A percentile compares a stretch with the other conserved stretches of the same genome.
Evolutionary conservation across 1,284 basidiomycete species (phyloP).

Genomic region (Prillingera fragicola): DNA sequence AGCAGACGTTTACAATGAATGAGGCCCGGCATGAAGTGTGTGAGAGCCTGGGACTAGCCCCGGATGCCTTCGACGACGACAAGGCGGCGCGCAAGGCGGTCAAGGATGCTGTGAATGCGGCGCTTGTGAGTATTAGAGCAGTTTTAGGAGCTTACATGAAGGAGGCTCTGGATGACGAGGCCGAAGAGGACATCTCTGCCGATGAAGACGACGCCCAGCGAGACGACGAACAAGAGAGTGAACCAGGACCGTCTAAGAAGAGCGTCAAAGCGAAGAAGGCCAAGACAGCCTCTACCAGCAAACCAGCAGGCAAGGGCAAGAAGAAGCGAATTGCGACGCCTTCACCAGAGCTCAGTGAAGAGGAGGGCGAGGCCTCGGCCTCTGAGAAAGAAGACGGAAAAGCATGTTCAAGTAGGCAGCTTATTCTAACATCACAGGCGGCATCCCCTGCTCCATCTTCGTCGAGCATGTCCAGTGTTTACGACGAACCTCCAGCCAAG

Average conservation of each 20-base stretch:
- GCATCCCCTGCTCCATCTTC: neutral
- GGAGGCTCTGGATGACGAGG: constrained; percentile 4
- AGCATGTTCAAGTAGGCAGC: too few relatives aligned
- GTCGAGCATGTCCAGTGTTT: constrained; percentile 16
- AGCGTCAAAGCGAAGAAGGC: neutral
- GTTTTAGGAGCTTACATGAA: neutral
- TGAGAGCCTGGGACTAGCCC: constrained; percentile 23
- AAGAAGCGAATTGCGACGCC: neutral
- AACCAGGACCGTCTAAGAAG: neutral
- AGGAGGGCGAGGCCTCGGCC: too few relatives aligned
- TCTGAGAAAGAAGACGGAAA: too few relatives aligned
- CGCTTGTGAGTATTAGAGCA: constrained; percentile 25
- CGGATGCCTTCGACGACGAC: constrained; percentile 18
- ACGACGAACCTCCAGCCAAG: constrained; percentile 12
- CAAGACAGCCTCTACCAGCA: too few relatives aligned
- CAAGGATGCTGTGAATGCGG: constrained; percentile 43
- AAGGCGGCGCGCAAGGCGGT: constrained; percentile 36
- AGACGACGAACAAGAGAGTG: constrained; percentile 39
- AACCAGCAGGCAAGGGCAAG: neutral
- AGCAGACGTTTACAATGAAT: constrained; percentile 30
- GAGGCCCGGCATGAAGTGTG: constrained; percentile 22
- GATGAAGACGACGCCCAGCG: constrained; percentile 34
- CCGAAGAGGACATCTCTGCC: constrained; percentile 2
- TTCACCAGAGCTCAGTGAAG: too few relatives aligned
- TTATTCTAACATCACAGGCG: too few relatives aligned